Conservation (phyloP, 1,284 basidiomycete genomes). For the Apiotrichum sp. region DNA sequence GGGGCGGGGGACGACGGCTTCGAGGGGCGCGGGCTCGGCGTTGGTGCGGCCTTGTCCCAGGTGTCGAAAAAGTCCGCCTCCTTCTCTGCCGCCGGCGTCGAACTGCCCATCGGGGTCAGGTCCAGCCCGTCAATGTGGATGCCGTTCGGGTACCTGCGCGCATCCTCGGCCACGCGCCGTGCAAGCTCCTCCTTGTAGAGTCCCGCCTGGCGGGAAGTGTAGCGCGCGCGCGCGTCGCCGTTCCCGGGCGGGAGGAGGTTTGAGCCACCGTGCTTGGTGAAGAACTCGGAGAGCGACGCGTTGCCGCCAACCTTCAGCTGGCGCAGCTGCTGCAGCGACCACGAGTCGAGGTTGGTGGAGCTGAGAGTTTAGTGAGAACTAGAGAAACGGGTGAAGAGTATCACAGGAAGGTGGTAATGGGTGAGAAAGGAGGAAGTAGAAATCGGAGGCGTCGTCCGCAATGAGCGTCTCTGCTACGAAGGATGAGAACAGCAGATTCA, state of each 20-base stretch:
- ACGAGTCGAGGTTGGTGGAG: slow-evolving; percentile 94
- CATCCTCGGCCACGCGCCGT: slow-evolving; percentile 74
- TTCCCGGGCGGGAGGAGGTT: slow-evolving; percentile 59
- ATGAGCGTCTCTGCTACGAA: no score
- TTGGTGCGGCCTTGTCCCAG: slow-evolving; percentile 68
- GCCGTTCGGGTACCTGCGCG: slow-evolving; percentile 63
- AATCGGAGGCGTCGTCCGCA: no score
- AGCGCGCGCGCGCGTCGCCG: slow-evolving; percentile 81
- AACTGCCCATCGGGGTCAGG: slow-evolving; percentile 48
- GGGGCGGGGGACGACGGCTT: slow-evolving; percentile 26
- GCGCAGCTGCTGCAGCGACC: slow-evolving; percentile 85
- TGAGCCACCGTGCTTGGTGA: slow-evolving; percentile 74
- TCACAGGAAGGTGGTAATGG: no score
- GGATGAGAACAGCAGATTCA: no score
- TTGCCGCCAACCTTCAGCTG: slow-evolving; percentile 98
- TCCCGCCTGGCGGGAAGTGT: slow-evolving; percentile 73
- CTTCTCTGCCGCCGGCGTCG: slow-evolving; percentile 46
- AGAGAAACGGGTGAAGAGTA: no score
- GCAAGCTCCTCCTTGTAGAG: slow-evolving; percentile 90
- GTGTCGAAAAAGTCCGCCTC: slow-evolving; percentile 93
- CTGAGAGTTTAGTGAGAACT: slow-evolving; percentile 47
- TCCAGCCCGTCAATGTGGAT: slow-evolving; percentile 71
- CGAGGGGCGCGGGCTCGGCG: slow-evolving; percentile 29
- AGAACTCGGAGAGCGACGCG: slow-evolving; percentile 80
- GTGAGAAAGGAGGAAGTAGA: no score